A percentile compares a stretch with the other conserved stretches of the same genome.
phyloP scores from a whole-genome alignment of 2,329 filamentous ascomycete genomes.

The Lasiodiplodia citricola region DNA sequence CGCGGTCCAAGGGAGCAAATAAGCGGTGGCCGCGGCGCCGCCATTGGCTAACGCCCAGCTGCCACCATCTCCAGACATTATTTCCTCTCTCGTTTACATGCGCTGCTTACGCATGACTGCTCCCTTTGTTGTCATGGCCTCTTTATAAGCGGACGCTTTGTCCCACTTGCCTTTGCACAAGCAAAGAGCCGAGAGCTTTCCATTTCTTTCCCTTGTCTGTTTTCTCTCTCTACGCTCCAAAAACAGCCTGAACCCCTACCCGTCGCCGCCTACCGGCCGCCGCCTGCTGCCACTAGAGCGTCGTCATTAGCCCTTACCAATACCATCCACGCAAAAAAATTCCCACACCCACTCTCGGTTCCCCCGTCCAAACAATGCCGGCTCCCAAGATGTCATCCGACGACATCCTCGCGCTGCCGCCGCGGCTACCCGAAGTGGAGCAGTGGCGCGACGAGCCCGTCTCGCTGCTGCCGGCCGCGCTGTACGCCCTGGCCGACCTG shows the following conservation, averaged over 20 bases:
- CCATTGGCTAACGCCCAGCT: neutral
- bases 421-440: constrained; percentile 24
- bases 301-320: constrained; percentile 1
- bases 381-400: neutral
- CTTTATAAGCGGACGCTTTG: constrained; percentile 17
- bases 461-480: constrained; percentile 21
- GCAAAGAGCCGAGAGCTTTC: neutral
- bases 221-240: neutral
- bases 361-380: neutral
- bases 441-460: constrained; percentile 24
- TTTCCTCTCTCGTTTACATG: constrained; percentile 6
- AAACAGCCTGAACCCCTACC: neutral
- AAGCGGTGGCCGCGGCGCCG: constrained; percentile 3
- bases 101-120: constrained; percentile 11
- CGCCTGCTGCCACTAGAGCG: neutral
- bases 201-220: neutral
- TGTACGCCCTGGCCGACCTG: constrained; percentile 19
- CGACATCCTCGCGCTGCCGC: constrained; percentile 20
- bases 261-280: neutral
- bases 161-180: neutral
- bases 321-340: neutral
- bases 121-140: constrained; percentile 10
- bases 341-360: neutral
- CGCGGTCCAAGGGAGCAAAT: neutral
- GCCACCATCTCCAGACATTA: neutral